These are phyloP conservation scores for Penicillium dipodomyicola DNA, from an alignment of 495 filamentous ascomycete genomes.

Conservation along the genomic window DNA sequence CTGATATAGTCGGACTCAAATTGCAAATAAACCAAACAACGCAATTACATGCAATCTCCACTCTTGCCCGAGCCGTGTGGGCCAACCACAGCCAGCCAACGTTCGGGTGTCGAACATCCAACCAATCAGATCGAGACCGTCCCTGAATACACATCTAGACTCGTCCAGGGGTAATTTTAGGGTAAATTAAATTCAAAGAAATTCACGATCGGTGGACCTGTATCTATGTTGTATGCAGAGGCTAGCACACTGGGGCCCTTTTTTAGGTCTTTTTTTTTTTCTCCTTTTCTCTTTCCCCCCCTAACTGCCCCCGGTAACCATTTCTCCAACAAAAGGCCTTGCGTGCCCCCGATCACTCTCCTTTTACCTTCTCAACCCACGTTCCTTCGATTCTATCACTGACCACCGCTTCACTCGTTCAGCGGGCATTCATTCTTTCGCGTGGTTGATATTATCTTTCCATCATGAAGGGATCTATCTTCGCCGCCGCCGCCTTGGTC, in stretches of 20 bases:
- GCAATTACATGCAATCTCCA: slow-evolving; percentile 10
- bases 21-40: not conserved
- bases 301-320: slow-evolving; percentile 30
- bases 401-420: slow-evolving; percentile 94
- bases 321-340: slow-evolving; percentile 50
- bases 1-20: not conserved
- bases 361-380: slow-evolving; percentile 36
- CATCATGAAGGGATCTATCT: slow-evolving; percentile 67
- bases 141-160: slow-evolving; percentile 24
- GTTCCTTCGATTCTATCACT: slow-evolving; percentile 39
- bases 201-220: slow-evolving; percentile 27
- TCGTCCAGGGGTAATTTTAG: slow-evolving; percentile 13
- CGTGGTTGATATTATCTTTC: slow-evolving; percentile 28
- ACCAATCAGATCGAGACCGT: slow-evolving; percentile 17
- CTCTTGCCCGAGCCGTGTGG: slow-evolving; percentile 30
- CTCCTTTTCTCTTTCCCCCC: slow-evolving; percentile 32
- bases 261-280: slow-evolving; percentile 25
- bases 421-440: slow-evolving; percentile 81
- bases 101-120: not conserved
- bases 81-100: slow-evolving; percentile 22
- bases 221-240: not conserved
- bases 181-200: slow-evolving; percentile 10
- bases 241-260: slow-evolving; percentile 1
- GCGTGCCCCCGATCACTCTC: slow-evolving; percentile 45
- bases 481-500: slow-evolving; percentile 64